phyloP scores from a whole-genome alignment of 257 asterid species.

The Ehretia macrophylla region DNA sequence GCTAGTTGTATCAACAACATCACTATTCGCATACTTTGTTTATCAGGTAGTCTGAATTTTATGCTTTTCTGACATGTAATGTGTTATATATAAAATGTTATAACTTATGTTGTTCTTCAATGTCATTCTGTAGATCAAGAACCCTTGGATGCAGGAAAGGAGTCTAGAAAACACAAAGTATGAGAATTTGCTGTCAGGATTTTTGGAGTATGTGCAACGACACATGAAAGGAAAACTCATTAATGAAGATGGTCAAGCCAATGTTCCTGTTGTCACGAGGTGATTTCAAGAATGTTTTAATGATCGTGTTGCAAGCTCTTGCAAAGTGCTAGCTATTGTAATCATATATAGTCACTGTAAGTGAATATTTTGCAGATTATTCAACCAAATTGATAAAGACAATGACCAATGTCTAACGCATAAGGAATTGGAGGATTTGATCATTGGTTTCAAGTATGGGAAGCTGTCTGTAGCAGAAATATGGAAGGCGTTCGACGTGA shows the following conservation, averaged over 20 bases:
- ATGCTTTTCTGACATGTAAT: background rate
- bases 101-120: background rate
- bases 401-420: conserved; percentile 36
- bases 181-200: conserved; percentile 50
- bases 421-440: conserved; percentile 37
- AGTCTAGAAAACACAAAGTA: conserved; percentile 49
- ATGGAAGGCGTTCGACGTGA: conserved; percentile 37
- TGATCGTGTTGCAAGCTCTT: conserved; percentile 35
- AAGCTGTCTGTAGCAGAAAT: conserved; percentile 26
- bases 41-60: conserved; percentile 42
- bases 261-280: conserved; percentile 16
- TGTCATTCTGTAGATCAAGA: conserved; percentile 35
- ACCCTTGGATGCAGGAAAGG: conserved; percentile 57
- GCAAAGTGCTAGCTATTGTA: background rate
- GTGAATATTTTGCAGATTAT: background rate
- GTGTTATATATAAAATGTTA: background rate
- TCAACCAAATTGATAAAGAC: conserved; percentile 31
- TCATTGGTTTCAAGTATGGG: conserved; percentile 30
- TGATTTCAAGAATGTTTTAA: background rate
- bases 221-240: conserved; percentile 33
- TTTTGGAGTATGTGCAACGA: conserved; percentile 45
- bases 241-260: conserved; percentile 42
- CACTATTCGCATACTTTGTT: conserved; percentile 48
- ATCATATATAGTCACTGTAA: background rate
- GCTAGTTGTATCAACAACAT: conserved; percentile 36